Conservation (phyloP, 1,139 yeast genomes). For the Diutina neorugosa region DNA sequence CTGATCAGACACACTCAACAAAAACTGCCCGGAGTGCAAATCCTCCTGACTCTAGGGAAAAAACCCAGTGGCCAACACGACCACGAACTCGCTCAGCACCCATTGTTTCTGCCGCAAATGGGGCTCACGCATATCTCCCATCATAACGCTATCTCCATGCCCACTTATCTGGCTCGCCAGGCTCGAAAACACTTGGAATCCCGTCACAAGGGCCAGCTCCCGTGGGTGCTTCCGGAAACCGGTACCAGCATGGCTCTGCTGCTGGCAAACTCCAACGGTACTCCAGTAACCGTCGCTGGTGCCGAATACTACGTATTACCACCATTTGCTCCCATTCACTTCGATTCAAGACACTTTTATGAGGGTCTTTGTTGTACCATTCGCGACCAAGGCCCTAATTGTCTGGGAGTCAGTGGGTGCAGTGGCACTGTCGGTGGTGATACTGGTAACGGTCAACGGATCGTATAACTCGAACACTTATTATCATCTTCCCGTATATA, state of each 20-base stretch:
- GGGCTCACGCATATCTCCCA: not conserved
- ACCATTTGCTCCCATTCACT: not conserved
- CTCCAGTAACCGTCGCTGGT: not conserved
- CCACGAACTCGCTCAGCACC: not conserved
- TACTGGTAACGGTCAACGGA: slow-evolving; percentile 2
- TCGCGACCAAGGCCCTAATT: slow-evolving; percentile 1
- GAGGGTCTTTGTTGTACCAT: slow-evolving; percentile 2
- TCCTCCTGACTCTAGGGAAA: not conserved
- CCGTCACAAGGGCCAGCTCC: not conserved
- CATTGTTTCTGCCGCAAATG: not conserved
- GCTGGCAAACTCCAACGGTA: not conserved
- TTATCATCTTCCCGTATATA: no score
- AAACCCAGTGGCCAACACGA: not conserved
- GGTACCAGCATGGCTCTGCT: not conserved
- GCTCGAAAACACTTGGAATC: not conserved
- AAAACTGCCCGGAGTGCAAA: not conserved
- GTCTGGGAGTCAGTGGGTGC: slow-evolving; percentile 1
- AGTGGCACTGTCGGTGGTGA: not conserved
- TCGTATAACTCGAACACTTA: not conserved
- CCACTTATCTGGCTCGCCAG: slow-evolving; percentile 1
- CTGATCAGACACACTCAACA: not conserved
- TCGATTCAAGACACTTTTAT: not conserved
- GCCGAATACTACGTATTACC: not conserved
- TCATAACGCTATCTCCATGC: not conserved
- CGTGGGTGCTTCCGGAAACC: not conserved